A percentile compares a stretch with the other conserved stretches of the same genome.
These are phyloP conservation scores for Lumnitzera racemosa DNA, from an alignment of 345 rosid genomes.

Conservation along the genomic window DNA sequence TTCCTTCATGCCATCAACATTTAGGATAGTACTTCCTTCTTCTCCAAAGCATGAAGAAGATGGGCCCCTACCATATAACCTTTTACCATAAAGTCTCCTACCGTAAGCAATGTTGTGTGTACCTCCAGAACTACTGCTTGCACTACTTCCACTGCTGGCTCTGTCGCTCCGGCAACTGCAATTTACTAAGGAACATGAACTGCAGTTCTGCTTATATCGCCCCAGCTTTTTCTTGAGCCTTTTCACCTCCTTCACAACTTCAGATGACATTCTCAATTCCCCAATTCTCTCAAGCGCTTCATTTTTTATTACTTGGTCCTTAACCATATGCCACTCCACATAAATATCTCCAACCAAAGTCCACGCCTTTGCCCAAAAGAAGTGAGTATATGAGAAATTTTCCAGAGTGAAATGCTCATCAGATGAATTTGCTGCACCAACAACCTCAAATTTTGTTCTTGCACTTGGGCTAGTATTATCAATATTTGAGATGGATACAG, in stretches of 20 bases:
- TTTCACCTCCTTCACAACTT: conserved; percentile 79
- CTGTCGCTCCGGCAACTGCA: conserved; percentile 93
- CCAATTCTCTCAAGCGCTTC: conserved; percentile 29
- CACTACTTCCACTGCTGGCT: conserved; percentile 90
- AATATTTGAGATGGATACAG: conserved; percentile 20
- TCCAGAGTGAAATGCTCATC: conserved; percentile 30
- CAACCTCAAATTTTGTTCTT: conserved; percentile 23
- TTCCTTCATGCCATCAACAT: conserved; percentile 16
- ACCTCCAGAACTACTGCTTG: conserved; percentile 72
- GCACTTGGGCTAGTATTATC: conserved; percentile 14
- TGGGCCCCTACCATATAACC: conserved; percentile 29
- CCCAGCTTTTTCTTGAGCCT: conserved; percentile 77
- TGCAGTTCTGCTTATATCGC: conserved; percentile 51
- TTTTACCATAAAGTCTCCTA: conserved; percentile 52
- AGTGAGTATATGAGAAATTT: conserved; percentile 50
- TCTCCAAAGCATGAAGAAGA: conserved; percentile 19
- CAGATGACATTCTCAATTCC: conserved; percentile 69
- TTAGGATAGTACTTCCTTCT: conserved; percentile 20
- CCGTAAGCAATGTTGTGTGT: conserved; percentile 23
- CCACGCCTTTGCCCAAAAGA: conserved; percentile 96
- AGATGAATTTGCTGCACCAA: conserved; percentile 23
- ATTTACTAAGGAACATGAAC: conserved; percentile 74
- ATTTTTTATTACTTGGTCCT: conserved; percentile 42
- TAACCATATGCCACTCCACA: conserved; percentile 59
- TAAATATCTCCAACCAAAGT: conserved; percentile 81